Conservation (phyloP, 2,329 filamentous ascomycete genomes). For the Aureobasidium uvarum region DNA sequence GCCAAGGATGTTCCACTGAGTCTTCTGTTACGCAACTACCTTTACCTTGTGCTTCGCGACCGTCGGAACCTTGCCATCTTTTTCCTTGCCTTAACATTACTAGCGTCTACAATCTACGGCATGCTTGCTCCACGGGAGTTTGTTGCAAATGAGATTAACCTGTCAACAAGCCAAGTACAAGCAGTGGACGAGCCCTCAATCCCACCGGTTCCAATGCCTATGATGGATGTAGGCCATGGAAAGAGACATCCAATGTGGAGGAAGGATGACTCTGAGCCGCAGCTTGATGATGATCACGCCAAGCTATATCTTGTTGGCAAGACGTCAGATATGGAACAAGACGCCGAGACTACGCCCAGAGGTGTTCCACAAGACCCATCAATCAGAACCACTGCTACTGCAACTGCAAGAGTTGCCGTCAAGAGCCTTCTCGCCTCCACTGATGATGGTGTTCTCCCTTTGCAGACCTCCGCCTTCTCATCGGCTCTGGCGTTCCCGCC, state of each 20-base stretch:
- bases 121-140: not conserved
- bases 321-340: too few relatives aligned
- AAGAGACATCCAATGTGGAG: slow-evolving; percentile 11
- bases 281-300: not conserved
- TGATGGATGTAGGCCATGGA: not conserved
- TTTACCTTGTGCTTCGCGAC: slow-evolving; percentile 53
- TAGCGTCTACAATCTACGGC: not conserved
- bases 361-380: too few relatives aligned
- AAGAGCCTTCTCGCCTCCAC: not conserved
- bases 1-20: slow-evolving; percentile 51
- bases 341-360: too few relatives aligned
- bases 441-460: not conserved
- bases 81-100: not conserved
- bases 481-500: not conserved
- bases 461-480: not conserved
- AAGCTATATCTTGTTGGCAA: not conserved
- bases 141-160: too few relatives aligned
- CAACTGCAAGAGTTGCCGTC: not conserved
- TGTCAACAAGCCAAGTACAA: not conserved
- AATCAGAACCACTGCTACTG: not conserved
- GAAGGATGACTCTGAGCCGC: not conserved
- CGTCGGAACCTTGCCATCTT: slow-evolving; percentile 32
- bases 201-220: too few relatives aligned
- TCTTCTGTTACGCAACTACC: slow-evolving; percentile 54
- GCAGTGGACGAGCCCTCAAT: not conserved